A percentile compares a stretch with the other conserved stretches of the same genome.
Evolutionary conservation across 78 protist genomes (phyloP).

Genomic region (Chrysochromulina tobinii): DNA sequence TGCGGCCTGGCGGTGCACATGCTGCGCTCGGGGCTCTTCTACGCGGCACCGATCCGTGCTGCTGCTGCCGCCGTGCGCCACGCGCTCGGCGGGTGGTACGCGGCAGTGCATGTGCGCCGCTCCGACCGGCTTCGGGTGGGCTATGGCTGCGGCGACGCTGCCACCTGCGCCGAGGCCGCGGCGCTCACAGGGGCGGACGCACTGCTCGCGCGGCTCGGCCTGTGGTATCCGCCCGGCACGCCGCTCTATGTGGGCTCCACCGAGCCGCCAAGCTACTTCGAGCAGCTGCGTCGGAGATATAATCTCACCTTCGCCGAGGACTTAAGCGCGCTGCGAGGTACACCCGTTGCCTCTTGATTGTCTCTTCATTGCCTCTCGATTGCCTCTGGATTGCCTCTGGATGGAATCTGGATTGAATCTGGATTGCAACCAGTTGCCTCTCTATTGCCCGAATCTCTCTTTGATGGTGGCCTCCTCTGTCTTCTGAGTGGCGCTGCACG

Average conservation of each 20-base stretch:
- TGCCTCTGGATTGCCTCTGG: too few relatives aligned
- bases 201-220: not conserved
- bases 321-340: too few relatives aligned
- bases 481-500: too few relatives aligned
- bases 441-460: too few relatives aligned
- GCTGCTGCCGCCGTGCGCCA: not conserved
- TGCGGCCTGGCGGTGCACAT: not conserved
- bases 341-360: too few relatives aligned
- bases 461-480: too few relatives aligned
- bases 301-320: too few relatives aligned
- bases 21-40: constrained; percentile 15
- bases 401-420: too few relatives aligned
- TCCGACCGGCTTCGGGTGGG: not conserved
- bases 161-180: too few relatives aligned
- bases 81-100: not conserved
- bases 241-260: not conserved
- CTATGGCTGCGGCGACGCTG: too few relatives aligned
- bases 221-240: not conserved
- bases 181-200: not conserved
- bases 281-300: not conserved
- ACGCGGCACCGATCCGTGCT: not conserved
- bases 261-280: not conserved
- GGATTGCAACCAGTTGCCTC: too few relatives aligned
- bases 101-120: constrained; percentile 14
- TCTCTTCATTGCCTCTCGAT: too few relatives aligned